These are phyloP conservation scores for Sphaerobolus stellatus DNA, from an alignment of 1,284 basidiomycete species.

Conservation along the genomic window DNA sequence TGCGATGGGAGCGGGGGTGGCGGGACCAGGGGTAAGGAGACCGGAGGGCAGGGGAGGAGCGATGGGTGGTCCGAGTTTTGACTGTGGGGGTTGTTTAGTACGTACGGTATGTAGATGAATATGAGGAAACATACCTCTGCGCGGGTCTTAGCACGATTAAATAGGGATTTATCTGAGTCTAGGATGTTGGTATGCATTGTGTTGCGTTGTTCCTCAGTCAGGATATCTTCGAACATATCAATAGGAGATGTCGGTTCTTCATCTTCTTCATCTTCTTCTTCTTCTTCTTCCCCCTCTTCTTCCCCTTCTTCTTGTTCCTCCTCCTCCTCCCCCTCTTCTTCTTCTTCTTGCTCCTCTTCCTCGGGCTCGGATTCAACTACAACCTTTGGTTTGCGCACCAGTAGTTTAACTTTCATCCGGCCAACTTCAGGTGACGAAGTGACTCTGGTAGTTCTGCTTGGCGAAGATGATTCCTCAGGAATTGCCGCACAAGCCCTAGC, in stretches of 20 bases:
- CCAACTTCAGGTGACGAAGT: no score
- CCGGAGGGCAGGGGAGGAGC: slow-evolving; percentile 9
- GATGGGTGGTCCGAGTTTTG: slow-evolving; percentile 46
- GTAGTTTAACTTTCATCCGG: slow-evolving; percentile 15
- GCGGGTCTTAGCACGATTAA: slow-evolving; percentile 66
- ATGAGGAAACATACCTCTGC: slow-evolving; percentile 63
- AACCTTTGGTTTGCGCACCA: slow-evolving; percentile 24
- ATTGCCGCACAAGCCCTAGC: slow-evolving; percentile 1
- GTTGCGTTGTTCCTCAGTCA: slow-evolving; percentile 73
- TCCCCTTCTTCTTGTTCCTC: slow-evolving; percentile 24
- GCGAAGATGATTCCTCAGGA: neutral
- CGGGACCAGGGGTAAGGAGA: slow-evolving; percentile 37
- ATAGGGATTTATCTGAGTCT: slow-evolving; percentile 70
- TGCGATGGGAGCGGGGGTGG: slow-evolving; percentile 32
- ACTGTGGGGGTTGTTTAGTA: slow-evolving; percentile 35
- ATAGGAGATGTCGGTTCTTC: slow-evolving; percentile 41
- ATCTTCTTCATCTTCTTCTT: slow-evolving; percentile 40
- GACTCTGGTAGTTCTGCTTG: no score
- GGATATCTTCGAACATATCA: slow-evolving; percentile 82
- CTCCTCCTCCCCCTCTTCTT: slow-evolving; percentile 26
- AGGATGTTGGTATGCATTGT: slow-evolving; percentile 69
- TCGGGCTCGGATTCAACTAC: slow-evolving; percentile 16
- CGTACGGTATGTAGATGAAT: neutral
- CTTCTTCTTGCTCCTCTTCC: slow-evolving; percentile 25
- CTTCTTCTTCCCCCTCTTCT: slow-evolving; percentile 15